Evolutionary conservation across 2,329 filamentous ascomycete species (phyloP), one percentile per base, ranked within the genome.

Genomic region (Fusarium nanum): DNA sequence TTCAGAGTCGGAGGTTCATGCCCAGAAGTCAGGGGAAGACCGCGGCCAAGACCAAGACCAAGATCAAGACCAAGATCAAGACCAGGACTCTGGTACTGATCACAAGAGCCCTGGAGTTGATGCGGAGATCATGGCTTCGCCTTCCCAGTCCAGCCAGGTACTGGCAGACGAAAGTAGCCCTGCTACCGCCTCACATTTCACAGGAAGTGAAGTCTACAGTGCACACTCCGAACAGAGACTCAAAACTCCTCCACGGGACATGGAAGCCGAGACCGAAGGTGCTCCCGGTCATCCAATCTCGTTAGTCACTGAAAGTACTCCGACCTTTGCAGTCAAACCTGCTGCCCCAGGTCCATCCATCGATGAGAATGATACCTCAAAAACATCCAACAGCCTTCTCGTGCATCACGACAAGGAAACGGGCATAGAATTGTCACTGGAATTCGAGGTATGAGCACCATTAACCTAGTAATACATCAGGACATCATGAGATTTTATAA

Each of bases 371-470:
- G 44, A 45, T n/a, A 32, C 22, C 12, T 28, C 22, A 14, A 14
- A 42, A 12, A 18, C 22, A 10, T 34, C 22, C 14, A 37, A 28
- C 25, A 10, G 14, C 7, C 28, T 13, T 22, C 18, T 18, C 27
- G 10, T 41, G 13, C 6, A 14, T 14, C 18, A 16, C 13, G 9
- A 45, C 32, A 13, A 64, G 7, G 27, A 37, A 9, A 28, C 27
- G 9, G 34, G 28, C 3, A n/a, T 28, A 23, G 53, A 25, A 18
- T 20, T 37, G 14, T 49, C 23, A 4, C 22, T 66, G 32, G 55
- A 55, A 32, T 55, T 60, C 30, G 63, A 52, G 27, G 13, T 53
- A 27, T 46, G 40, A 18, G 60, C 30, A 40, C 54, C 32, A 27
- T 41, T 41, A n/a, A 52, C 49, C 11, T 27, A 18, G 49, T 34